These are phyloP conservation scores for Phalaenopsis equestris DNA, from an alignment of 106 monocot genomes.

Conservation along the genomic window DNA sequence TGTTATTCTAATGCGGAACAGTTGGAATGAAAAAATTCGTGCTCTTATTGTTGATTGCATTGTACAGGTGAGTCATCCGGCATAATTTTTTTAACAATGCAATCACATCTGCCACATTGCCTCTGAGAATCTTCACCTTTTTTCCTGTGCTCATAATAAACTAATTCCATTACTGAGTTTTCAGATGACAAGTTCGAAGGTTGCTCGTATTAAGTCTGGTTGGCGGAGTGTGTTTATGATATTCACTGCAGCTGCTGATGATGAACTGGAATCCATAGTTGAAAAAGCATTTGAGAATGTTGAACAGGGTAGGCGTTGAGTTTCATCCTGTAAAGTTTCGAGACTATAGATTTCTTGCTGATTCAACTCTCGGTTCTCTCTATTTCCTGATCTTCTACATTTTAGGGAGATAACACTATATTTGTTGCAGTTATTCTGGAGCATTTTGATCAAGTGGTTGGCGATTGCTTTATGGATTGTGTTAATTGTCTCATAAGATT, in stretches of 20 bases:
- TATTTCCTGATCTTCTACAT: conserved; percentile 3
- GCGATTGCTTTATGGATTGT: conserved; percentile 99
- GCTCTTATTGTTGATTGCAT: conserved; percentile 95
- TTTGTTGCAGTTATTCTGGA: conserved; percentile 82
- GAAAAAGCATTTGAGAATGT: conserved; percentile 99
- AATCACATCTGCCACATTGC: neutral
- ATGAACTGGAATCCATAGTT: conserved; percentile 76
- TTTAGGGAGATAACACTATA: conserved; percentile 14
- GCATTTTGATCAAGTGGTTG: conserved; percentile 98
- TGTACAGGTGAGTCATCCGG: conserved; percentile 55
- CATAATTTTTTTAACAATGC: conserved; percentile 1
- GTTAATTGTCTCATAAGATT: conserved; percentile 97
- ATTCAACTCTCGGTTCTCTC: neutral
- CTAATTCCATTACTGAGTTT: conserved; percentile 2
- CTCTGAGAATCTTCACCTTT: neutral
- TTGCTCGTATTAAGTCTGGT: conserved; percentile 94
- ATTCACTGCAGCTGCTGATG: conserved; percentile 92
- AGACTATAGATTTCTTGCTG: neutral
- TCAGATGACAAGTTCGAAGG: conserved; percentile 94
- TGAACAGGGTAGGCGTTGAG: conserved; percentile 58
- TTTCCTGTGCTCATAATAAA: neutral
- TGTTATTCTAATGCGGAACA: conserved; percentile 96
- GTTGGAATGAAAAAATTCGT: conserved; percentile 68
- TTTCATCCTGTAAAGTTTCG: neutral
- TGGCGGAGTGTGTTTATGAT: conserved; percentile 99